Base-by-base conservation (phyloP, 1,284 basidiomycete species). In the Phylloboletellus chloephorus region DNA sequence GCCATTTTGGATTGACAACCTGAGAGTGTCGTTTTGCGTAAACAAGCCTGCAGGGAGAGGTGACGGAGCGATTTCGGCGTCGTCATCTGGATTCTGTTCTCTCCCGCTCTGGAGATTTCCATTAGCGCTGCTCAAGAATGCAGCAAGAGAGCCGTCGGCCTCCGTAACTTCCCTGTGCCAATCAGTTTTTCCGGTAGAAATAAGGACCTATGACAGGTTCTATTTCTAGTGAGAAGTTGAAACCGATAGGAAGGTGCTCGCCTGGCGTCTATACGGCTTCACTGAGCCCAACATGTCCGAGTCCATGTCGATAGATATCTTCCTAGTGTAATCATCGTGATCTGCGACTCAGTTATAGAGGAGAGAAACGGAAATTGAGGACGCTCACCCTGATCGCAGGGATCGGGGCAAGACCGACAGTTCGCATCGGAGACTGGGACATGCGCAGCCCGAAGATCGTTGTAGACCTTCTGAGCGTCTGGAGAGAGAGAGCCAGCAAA, bases 181-280 rank as follows among this genome's bases (percentile, higher is more conserved):
- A 64, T 95, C 88, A 20, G 79, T 74, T 66, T 87, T 83, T 11
- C 88, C 90, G 1, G 90, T 94, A 1, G 89, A 92, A 41, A 96
- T 88, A 21, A 94, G 72, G 23, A 91, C 72, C 82, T 89, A 48
- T 21, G 35, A 37, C 30, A 35, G 23, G 13, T 22, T 30, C 31
- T 23, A 30, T 46, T 15, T 43, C 19, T 21, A 12, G 11, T 7
- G 35, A 9, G 5, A 13, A 3, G 11, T 11, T 12, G 8, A 21
- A 13, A 16, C 5, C 20, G 8, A 24, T 3, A n/a, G 4, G 20
- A 37, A 29, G 24, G 22, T 19, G 59, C 72, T 48, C 47, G 84
- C 86, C 71, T 88, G 84, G 29, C 87, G 79, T 40, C 78, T 75
- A 55, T 88, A 91, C 2, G 88, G 81, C 59, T 87, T 86, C 20